Base-by-base conservation (phyloP, 2,329 filamentous ascomycete genomes). In the Fusarium poae region DNA sequence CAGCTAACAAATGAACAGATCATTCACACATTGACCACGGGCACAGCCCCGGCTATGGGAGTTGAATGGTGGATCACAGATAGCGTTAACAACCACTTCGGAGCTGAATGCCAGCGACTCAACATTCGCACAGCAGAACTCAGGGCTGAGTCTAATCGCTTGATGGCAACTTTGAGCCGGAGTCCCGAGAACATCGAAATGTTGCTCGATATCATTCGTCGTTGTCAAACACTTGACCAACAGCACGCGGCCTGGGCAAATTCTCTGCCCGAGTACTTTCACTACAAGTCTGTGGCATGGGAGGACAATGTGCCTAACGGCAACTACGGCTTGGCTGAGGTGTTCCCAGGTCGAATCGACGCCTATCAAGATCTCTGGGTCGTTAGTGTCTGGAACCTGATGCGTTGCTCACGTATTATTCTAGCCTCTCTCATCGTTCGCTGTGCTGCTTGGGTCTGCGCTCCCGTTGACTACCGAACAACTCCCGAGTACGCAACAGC, bases 341-440 rank as follows among this genome's bases (percentile, higher is more conserved):
- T 88, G 0, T 90, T 84, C 69, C 88, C 88, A 1, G 88, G 88
- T 4, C 82, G 85, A 18, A 83, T 90, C 23, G 88, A 90, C 71
- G 80, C 85, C 7, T 90, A 89, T 72, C 77, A 79, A 23, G 87
- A 90, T 75, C 79, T 89, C 44, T 89, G 84, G 82, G 83, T 87
- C 42, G 84, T 84, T n/a, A 84, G 81, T 61, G 79, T 87, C 11
- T 87, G 84, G 83, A 89, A 89, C 73, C 79, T 86, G 77, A 79
- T 82, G 62, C 80, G 87, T 18, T 82, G 84, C 18, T 82, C 83
- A 9, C 81, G 88, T 4, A 79, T 90, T 29, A 82, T 87, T 53
- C 79, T 89, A 25, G 83, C 84, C 5, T 84, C 85, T 18, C 77
- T 87, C 18, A 82, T 86, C 37, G 84, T 89, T 15, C 84, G 88